Percentiles rank a stretch among this genome's conserved stretches.
These are phyloP conservation scores for Leishmania turanica DNA, from an alignment of 208 protist genomes.

Conservation along the genomic window DNA sequence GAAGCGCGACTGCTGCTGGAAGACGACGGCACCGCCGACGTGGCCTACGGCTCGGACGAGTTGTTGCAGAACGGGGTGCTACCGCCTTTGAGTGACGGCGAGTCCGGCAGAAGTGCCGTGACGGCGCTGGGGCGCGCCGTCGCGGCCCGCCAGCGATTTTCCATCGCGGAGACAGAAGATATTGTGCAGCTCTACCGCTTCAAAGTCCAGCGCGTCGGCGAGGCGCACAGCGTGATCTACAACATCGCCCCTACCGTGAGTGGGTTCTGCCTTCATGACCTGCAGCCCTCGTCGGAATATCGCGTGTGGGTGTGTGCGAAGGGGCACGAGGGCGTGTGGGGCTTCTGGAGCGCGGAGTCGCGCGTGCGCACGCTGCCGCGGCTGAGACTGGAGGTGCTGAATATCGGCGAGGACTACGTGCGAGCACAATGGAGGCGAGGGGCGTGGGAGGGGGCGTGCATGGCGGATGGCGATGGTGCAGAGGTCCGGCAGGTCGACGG, in stretches of 20 bases:
- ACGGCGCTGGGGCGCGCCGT: neutral
- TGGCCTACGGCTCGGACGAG: neutral
- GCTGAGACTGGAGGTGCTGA: slow-evolving; percentile 73
- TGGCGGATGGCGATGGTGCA: slow-evolving; percentile 35
- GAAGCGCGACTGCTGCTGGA: slow-evolving; percentile 21
- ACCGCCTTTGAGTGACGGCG: neutral
- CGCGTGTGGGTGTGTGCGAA: slow-evolving; percentile 89
- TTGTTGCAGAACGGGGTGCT: slow-evolving; percentile 11
- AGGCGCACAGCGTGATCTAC: slow-evolving; percentile 61
- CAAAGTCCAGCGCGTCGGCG: slow-evolving; percentile 82
- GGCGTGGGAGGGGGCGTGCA: slow-evolving; percentile 64
- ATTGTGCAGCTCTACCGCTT: slow-evolving; percentile 89
- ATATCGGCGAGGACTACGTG: slow-evolving; percentile 93
- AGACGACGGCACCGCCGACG: neutral
- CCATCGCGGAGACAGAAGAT: slow-evolving; percentile 71
- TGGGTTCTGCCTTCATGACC: slow-evolving; percentile 80
- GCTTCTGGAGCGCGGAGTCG: slow-evolving; percentile 89
- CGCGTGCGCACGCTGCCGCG: slow-evolving; percentile 91
- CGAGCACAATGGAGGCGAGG: slow-evolving; percentile 75
- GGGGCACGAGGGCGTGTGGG: slow-evolving; percentile 89
- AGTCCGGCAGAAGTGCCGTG: no score
- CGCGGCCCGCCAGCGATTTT: neutral
- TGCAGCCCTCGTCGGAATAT: slow-evolving; percentile 88
- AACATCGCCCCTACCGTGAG: slow-evolving; percentile 82
- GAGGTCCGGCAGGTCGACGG: slow-evolving; percentile 78